Base-by-base conservation (phyloP, 257 asterid genomes). In the Solanum habrochaites region DNA sequence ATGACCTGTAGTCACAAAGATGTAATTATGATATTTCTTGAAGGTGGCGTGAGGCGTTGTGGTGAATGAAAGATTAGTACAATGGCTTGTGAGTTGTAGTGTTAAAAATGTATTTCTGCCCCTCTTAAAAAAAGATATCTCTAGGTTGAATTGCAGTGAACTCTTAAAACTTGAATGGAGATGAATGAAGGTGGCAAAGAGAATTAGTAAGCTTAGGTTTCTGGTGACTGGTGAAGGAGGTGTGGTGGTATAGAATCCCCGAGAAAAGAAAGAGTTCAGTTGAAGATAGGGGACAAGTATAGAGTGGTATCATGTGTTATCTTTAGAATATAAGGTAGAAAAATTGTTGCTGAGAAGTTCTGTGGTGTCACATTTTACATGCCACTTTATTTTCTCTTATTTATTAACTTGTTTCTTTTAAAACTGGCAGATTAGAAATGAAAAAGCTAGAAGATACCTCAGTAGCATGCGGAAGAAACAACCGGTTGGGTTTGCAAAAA, bases 391-490 rank as follows among this genome's bases (percentile, higher is more conserved):
- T 80, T 80, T 80, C 83, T 39, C 43, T 80, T 80, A 47, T 80
- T 80, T 81, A 49, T 49, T 39, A 29, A 29, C 27, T 81, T 29
- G 42, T 85, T 89, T 91, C 75, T 85, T 62, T 82, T 86, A 92
- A 77, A 78, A 90, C 90, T 92, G 93, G 87, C 98, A 96, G 99
- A 96, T 96, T 92, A 93, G 99, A 89, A 96, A 96, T 88, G 99
- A 96, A 91, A 96, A 96, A 94, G 99, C 99, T 23, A 94, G 98
- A 92, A 92, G 99, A 91, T 96, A 96, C 89, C 97, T 96, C 49
- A 93, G 94, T 90, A 94, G 92, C 86, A 94, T 96, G 99, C 92
- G 99, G 32, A 96, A 91, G 91, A 96, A 96, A 86, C 97, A 88
- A 71, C 98, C 95, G 52, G 89, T 96, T 90, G 95, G 98, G 29